These are phyloP conservation scores for Aspergillus pseudotamarii DNA, from an alignment of 2,329 filamentous ascomycete species.

Conservation along the genomic window DNA sequence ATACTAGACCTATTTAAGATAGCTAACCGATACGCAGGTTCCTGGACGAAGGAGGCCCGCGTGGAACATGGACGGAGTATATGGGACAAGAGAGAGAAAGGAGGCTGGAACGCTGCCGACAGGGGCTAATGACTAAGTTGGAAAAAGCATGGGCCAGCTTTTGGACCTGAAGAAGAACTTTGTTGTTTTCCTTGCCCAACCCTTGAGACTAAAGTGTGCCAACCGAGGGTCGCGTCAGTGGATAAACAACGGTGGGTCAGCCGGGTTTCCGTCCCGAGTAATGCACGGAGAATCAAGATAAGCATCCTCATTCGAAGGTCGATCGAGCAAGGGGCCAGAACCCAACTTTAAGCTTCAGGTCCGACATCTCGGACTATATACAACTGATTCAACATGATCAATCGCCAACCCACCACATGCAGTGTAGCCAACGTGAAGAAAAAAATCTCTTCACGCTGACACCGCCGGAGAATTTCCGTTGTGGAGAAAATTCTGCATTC, in stretches of 20 bases:
- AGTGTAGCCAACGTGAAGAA: constrained; percentile 6
- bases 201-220: neutral
- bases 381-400: neutral
- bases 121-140: neutral
- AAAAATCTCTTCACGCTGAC: neutral
- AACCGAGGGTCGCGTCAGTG: neutral
- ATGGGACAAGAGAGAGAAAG: too few relatives aligned
- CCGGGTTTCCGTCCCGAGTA: neutral
- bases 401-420: neutral
- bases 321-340: neutral
- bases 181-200: neutral
- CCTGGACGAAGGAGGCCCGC: too few relatives aligned
- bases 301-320: neutral
- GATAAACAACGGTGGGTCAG: neutral
- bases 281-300: neutral
- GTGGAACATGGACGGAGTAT: too few relatives aligned
- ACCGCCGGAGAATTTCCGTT: neutral
- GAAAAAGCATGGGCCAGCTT: neutral
- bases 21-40: too few relatives aligned
- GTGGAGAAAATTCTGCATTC: neutral
- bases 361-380: neutral
- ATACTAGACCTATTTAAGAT: too few relatives aligned
- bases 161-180: neutral
- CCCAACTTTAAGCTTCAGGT: neutral
- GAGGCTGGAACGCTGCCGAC: too few relatives aligned